phyloP scores from a whole-genome alignment of 805 yeast genomes.

The Cyberlindnera galapagoensis region DNA sequence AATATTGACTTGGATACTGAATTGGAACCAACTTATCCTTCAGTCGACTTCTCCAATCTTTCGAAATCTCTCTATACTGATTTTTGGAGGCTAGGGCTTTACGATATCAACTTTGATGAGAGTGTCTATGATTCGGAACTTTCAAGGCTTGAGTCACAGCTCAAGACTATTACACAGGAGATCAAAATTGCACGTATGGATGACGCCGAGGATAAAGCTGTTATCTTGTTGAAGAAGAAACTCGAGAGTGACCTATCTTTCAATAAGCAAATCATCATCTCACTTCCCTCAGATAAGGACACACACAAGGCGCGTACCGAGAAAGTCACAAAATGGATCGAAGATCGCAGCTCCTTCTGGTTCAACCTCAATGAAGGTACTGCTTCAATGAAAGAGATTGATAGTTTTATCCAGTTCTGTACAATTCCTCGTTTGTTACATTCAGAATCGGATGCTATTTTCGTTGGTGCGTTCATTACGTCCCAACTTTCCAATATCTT shows the following conservation, averaged over 20 bases:
- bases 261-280: constrained; percentile 8
- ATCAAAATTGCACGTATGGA: constrained; percentile 15
- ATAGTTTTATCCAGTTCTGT: constrained; percentile 52
- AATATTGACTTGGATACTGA: constrained; percentile 26
- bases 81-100: constrained; percentile 71
- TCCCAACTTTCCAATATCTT: constrained; percentile 38
- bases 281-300: constrained; percentile 7
- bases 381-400: constrained; percentile 19
- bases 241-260: constrained; percentile 3
- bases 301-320: constrained; percentile 38
- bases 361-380: constrained; percentile 26
- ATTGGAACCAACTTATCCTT: constrained; percentile 13
- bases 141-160: constrained; percentile 31
- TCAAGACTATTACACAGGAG: constrained; percentile 31
- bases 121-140: constrained; percentile 43
- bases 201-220: constrained; percentile 3
- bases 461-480: constrained; percentile 53
- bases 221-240: constrained; percentile 19
- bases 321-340: constrained; percentile 19
- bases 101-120: constrained; percentile 57
- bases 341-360: constrained; percentile 34
- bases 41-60: constrained; percentile 25
- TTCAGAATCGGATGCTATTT: constrained; percentile 80
- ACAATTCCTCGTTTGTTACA: constrained; percentile 70
- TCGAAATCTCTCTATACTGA: constrained; percentile 41